phyloP scores from a whole-genome alignment of 306 rosid genomes.

The Inga laurina region DNA sequence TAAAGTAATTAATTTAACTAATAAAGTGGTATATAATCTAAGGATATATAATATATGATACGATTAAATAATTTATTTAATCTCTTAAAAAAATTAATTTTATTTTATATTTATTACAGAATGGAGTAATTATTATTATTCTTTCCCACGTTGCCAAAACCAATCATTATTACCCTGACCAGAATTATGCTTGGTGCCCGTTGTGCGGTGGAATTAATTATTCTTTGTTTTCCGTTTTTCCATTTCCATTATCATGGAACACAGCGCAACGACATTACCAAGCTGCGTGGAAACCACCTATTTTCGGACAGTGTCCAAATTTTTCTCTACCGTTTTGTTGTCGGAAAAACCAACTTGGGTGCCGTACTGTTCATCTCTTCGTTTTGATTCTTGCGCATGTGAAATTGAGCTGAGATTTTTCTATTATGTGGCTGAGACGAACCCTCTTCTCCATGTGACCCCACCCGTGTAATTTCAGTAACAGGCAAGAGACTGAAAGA shows the following conservation, averaged over 20 bases:
- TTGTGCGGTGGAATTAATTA: not conserved
- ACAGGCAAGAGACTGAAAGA: not conserved
- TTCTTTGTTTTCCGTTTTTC: not conserved
- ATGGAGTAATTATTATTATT: not conserved
- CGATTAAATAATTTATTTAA: too few relatives aligned
- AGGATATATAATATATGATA: too few relatives aligned
- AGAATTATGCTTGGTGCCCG: not conserved
- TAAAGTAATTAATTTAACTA: too few relatives aligned
- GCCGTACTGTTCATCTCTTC: slow-evolving; percentile 21
- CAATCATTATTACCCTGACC: not conserved
- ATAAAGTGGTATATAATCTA: too few relatives aligned
- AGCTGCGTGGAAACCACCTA: not conserved
- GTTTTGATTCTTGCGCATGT: slow-evolving; percentile 3
- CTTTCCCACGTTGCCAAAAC: not conserved
- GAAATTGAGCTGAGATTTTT: slow-evolving; percentile 24
- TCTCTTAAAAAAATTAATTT: too few relatives aligned
- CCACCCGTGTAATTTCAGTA: slow-evolving; percentile 38
- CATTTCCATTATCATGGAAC: not conserved
- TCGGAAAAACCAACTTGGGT: slow-evolving; percentile 3
- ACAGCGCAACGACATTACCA: not conserved
- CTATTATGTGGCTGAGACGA: slow-evolving; percentile 27
- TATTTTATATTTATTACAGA: too few relatives aligned
- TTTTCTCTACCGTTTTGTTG: not conserved
- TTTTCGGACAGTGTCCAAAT: not conserved
- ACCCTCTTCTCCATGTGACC: slow-evolving; percentile 21